These are phyloP conservation scores for Fusarium tricinctum DNA, from an alignment of 2,329 filamentous ascomycete genomes.

Conservation along the genomic window DNA sequence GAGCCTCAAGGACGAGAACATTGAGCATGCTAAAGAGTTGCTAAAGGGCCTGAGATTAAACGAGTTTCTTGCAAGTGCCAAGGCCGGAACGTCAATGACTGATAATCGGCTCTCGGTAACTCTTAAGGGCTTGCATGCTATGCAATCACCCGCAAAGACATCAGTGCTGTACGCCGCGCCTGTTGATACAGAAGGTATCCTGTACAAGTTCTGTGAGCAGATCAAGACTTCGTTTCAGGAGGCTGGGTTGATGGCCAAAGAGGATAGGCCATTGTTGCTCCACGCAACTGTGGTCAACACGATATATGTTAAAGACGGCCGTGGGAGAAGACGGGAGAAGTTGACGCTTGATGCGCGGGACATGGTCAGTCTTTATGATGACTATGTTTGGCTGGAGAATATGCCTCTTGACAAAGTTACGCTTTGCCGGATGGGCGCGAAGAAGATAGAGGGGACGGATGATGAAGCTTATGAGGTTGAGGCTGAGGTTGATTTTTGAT, in stretches of 20 bases:
- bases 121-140: constrained; percentile 70
- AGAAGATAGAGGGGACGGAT: constrained; percentile 68
- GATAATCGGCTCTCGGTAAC: constrained; percentile 57
- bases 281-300: constrained; percentile 92
- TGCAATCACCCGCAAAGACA: constrained; percentile 70
- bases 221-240: constrained; percentile 68
- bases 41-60: constrained; percentile 56
- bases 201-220: constrained; percentile 71
- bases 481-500: constrained; percentile 61
- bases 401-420: constrained; percentile 78
- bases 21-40: constrained; percentile 59
- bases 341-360: constrained; percentile 68
- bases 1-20: constrained; percentile 70
- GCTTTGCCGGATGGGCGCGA: constrained; percentile 91
- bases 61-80: constrained; percentile 56
- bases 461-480: constrained; percentile 69
- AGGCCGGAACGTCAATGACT: constrained; percentile 22
- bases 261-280: constrained; percentile 75
- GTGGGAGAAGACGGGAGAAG: constrained; percentile 51
- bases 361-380: constrained; percentile 71
- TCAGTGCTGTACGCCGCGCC: constrained; percentile 77
- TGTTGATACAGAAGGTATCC: constrained; percentile 62
- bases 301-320: constrained; percentile 72
- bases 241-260: constrained; percentile 68
- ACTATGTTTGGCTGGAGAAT: constrained; percentile 78